Base-by-base conservation (phyloP, 2,329 filamentous ascomycete genomes). In the Daldinia eschscholtzii region DNA sequence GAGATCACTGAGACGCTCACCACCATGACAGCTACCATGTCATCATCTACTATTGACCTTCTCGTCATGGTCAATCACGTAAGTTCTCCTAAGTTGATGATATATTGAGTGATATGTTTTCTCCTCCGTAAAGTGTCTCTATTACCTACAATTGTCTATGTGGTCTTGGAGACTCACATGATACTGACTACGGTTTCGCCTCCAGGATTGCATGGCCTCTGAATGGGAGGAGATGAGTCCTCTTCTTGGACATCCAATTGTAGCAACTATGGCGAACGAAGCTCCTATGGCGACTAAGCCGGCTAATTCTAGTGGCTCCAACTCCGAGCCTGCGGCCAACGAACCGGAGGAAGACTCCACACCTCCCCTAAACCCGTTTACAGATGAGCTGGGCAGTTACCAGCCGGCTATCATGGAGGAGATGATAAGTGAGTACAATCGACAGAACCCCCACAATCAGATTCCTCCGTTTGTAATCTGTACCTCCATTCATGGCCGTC, bases 241-340 rank as follows among this genome's bases (percentile, higher is more conserved):
- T 48, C 1, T 48, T 13, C 3, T 26, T 15, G 44, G 10, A n/a
- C 20, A 6, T 6, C 23, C 5, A 0, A 2, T n/a, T 7, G 28
- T 20, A 2, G 2, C 3, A 2, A 48, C 44, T n/a, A 4, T 12
- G 0, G 6, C 20, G 0, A 7, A 7, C 12, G 13, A 15, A 2
- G 1, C 3, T 28, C 23, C 44, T 4, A 6, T 7, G 5, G 2
- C 44, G 0, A 28, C 44, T 0, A 48, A 48, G 44, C 44, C 44
- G 35, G 35, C 12, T 1, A 39, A 39, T 12, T 2, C 2, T 6
- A 39, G 35, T 13, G 6, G 6, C 30, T 1, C 6, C 30, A 10
- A 39, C 35, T 4, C 10, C 35, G 12, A 15, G 13, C 12, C 13
- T 13, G 33, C 5, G 6, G 33, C 33, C 5, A 12, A 39, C 35